Evolutionary conservation across 2,329 filamentous ascomycete species (phyloP), one percentile per base, ranked within the genome.

Genomic region (Aspergillus quadrilineatus): DNA sequence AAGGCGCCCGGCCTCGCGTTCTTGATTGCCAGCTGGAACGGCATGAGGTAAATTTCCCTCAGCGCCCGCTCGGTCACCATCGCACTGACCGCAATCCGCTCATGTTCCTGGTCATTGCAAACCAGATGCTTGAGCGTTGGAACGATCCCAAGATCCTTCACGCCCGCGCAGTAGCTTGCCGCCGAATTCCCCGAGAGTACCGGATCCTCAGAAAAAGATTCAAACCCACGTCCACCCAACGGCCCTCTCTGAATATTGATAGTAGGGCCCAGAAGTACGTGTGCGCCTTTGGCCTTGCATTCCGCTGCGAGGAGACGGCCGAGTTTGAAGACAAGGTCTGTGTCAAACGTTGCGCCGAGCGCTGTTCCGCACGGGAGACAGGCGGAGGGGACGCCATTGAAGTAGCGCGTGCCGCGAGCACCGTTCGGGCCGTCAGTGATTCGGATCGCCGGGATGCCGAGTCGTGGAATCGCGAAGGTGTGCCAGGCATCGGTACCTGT

Each of bases 201-300:
- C 0, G 90, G 89, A 63, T 94, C 90, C 70, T 94, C 90, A 0
- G 89, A 90, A 70, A 92, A 94, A 0, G 89, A 92, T 73, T 95
- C 90, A 63, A 94, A 95, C 61, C 92, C 92, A 57, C 90, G 82
- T n/a, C 90, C 90, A 15, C 90, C 90, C 0, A 94, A 80, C 0
- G 90, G 90, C 49, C 89, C 89, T 14, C 90, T 84, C 66, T 94
- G 90, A 79, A 91, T 87, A 75, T 90, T 92, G 32, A 92, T 86
- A 0, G 89, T 92, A 1, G 89, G 89, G 0, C 87, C 89, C 7
- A 93, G 80, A 4, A 92, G 78, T 32, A 92, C 82, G 58, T 91
- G 82, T 28, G 88, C 87, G 5, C 88, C 89, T 66, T 89, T 86
- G 17, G 89, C 88, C 64, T 85, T 88, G 26, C 82, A 80, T 72